Evolutionary conservation across 1,284 basidiomycete genomes (phyloP), one percentile per base, ranked within the genome.

Genomic region (Austroboletus rostrupii): DNA sequence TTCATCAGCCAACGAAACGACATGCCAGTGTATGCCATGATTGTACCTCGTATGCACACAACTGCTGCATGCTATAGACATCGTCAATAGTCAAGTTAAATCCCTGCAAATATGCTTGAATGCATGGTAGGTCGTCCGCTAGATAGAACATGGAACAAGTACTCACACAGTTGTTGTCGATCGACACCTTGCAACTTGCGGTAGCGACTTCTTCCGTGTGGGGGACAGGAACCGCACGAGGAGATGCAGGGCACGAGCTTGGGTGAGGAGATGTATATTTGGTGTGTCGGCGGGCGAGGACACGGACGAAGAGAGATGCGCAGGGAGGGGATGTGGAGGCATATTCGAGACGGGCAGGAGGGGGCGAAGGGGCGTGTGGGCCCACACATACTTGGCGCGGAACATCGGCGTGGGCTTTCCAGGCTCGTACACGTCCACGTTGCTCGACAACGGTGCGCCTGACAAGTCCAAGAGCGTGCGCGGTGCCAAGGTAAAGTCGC

Each of bases 41-140:
- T 1, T 26, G n/a, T 48, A 86, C 87, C 77, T 94, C 91, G 59
- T 92, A 93, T 9, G 90, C 83, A 61, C 91, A 93, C 67, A 87
- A 74, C 65, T 90, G 81, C 59, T 90, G 87, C 73, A 89, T 78
- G 8, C 72, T 74, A 53, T 81, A 88, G 2, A 88, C 74, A 60
- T 95, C 91, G 57, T 85, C 80, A 37, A 85, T 77, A 10, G 75
- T 77, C 37, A 95, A 65, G 10, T 83, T 72, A 52, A 85, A 85
- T 0, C 91, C 92, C 3, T 75, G 39, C 3, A 64, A 42, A 20
- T 69, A 26, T 26, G 26, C n/a, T n/a, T n/a, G n/a, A n/a, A n/a
- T n/a, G n/a, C n/a, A n/a, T n/a, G n/a, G n/a, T n/a, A n/a, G n/a
- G n/a, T n/a, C n/a, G n/a, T n/a, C n/a, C n/a, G n/a, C n/a, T n/a